Evolutionary conservation across 208 protist genomes (phyloP), one percentile per base, ranked within the genome.

Genomic region (Trypanosomatidae sp.): DNA sequence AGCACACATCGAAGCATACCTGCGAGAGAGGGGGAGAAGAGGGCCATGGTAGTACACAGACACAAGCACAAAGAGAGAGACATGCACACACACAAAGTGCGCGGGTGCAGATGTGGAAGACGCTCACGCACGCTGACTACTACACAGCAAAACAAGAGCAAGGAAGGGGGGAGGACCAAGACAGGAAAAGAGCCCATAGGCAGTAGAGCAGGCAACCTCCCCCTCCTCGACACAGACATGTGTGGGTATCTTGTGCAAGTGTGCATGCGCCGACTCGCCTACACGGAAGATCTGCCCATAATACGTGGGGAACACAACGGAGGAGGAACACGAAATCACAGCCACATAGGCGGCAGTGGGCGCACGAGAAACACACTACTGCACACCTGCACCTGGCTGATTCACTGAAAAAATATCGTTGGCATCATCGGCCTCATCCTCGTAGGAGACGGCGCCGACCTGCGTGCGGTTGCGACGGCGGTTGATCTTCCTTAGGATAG

Each of bases 391-490:
- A 1, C 67, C 77, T 19, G 77, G 77, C 46, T 78, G 78, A 33
- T 82, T 82, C 22, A 78, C 41, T 15, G 65, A 58, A 12, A 76
- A 81, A 52, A 73, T 53, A 49, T 79, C 68, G n/a, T 58, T 62
- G 28, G n/a, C 43, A n/a, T 81, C 75, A 9, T 75, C 66, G 1
- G 25, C 44, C 25, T 55, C 64, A 13, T 82, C 72, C 10, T 73
- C 76, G 58, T 77, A 76, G 13, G 71, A 71, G 3, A 73, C 58
- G 10, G 71, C 70, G 30, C 68, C 77, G 22, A 50, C 74, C 22
- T 76, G 62, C 25, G 44, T 69, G 62, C 66, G n/a, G 62, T 80
- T 73, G 39, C 83, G 76, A 36, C 76, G 75, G 44, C 80, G 76
- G 25, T 71, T 71, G 50, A 88, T 76, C 28, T 62, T 71, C 9